These are phyloP conservation scores for Suillus americanus DNA, from an alignment of 768 basidiomycete species.

Conservation along the genomic window DNA sequence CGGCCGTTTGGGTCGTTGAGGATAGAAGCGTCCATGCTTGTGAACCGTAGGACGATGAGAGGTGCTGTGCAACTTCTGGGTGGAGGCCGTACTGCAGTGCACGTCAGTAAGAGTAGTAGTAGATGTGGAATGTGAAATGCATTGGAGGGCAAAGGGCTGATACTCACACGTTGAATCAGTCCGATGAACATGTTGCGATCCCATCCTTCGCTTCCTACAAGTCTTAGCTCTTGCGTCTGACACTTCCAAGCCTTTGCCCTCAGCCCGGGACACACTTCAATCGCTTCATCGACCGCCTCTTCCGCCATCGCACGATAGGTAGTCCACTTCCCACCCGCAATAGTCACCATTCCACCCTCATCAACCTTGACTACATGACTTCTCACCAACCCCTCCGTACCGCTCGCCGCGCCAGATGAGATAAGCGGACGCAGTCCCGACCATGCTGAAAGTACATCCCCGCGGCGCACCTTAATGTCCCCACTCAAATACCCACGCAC, in stretches of 20 bases:
- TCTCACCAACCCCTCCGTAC: slow-evolving; percentile 86
- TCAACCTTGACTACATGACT: slow-evolving; percentile 91
- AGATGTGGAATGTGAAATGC: background rate
- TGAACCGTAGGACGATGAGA: slow-evolving; percentile 94
- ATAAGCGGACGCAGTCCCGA: slow-evolving; percentile 90
- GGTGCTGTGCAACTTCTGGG: slow-evolving; percentile 88
- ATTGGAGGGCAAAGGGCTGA: slow-evolving; percentile 3
- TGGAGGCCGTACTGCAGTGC: slow-evolving; percentile 75
- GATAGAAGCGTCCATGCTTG: slow-evolving; percentile 93
- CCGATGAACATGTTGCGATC: slow-evolving; percentile 96
- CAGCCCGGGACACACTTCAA: slow-evolving; percentile 69
- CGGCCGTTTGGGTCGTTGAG: slow-evolving; percentile 68
- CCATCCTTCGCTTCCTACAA: slow-evolving; percentile 95
- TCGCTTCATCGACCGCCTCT: slow-evolving; percentile 88
- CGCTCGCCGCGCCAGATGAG: slow-evolving; percentile 74
- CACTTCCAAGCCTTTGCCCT: slow-evolving; percentile 58
- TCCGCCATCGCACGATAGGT: slow-evolving; percentile 96
- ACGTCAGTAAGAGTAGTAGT: background rate
- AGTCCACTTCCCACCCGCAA: slow-evolving; percentile 99
- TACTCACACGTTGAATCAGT: slow-evolving; percentile 80
- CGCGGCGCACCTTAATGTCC: slow-evolving; percentile 91
- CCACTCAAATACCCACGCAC: slow-evolving; percentile 85
- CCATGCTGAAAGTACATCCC: slow-evolving; percentile 96
- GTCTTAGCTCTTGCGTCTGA: slow-evolving; percentile 75
- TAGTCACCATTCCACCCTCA: slow-evolving; percentile 82